Conservation (phyloP, 2,329 filamentous ascomycete genomes). For the Exophiala sp. region DNA sequence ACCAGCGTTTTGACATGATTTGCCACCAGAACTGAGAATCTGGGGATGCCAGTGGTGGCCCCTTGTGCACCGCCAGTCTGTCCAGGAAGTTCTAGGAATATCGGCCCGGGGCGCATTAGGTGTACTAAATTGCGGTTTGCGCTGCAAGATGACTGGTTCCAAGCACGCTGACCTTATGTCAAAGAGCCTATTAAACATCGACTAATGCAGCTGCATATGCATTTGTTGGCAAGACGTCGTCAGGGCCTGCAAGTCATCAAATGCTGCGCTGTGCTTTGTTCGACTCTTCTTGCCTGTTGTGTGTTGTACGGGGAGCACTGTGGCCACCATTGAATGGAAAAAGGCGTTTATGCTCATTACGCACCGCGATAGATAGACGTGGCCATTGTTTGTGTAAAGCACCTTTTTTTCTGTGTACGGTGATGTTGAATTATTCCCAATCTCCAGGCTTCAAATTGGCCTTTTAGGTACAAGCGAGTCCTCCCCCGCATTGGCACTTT, state of each 20-base stretch:
- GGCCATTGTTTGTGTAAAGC: too few relatives aligned
- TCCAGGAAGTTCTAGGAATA: slow-evolving; percentile 5
- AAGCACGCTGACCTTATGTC: slow-evolving; percentile 18
- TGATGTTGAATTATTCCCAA: too few relatives aligned
- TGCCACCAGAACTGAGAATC: slow-evolving; percentile 7
- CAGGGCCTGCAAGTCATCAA: slow-evolving; percentile 24
- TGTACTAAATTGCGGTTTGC: slow-evolving; percentile 3
- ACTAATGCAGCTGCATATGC: slow-evolving; percentile 27
- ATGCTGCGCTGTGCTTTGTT: slow-evolving; percentile 12
- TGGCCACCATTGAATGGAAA: neutral
- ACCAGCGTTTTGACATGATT: neutral
- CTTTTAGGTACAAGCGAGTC: neutral
- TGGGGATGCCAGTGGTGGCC: slow-evolving; percentile 7
- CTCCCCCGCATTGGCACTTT: too few relatives aligned
- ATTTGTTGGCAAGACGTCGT: slow-evolving; percentile 26
- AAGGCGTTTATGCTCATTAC: neutral
- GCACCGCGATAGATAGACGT: neutral
- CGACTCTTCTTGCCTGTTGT: slow-evolving; percentile 7
- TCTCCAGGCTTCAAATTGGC: neutral
- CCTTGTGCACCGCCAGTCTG: slow-evolving; percentile 11
- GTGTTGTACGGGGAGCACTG: slow-evolving; percentile 8
- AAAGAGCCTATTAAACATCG: slow-evolving; percentile 17
- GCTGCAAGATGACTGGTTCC: slow-evolving; percentile 16
- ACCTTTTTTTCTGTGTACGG: too few relatives aligned
- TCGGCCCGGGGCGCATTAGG: slow-evolving; percentile 14